Evolutionary conservation across 1,139 yeast genomes (phyloP).

Genomic region (Geotrichum citri-aurantii): DNA sequence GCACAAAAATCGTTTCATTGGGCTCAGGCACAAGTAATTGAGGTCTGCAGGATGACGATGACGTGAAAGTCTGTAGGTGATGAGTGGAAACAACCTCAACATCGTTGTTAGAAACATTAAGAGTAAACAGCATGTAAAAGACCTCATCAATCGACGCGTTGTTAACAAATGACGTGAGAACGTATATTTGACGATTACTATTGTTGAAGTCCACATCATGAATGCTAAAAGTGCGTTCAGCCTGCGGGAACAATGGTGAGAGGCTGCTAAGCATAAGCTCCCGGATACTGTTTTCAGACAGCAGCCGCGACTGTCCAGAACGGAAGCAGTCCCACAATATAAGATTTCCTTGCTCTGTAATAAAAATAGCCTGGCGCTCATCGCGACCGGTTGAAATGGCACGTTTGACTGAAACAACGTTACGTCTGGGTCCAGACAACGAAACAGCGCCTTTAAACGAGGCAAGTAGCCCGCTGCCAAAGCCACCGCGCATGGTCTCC

Average conservation of each 20-base stretch:
- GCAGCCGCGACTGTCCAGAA: constrained; percentile 39
- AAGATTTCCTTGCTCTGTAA: constrained; percentile 42
- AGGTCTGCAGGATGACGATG: constrained; percentile 41
- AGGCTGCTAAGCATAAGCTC: constrained; percentile 39
- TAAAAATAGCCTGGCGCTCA: constrained; percentile 40
- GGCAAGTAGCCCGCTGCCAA: constrained; percentile 32
- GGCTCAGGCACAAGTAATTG: constrained; percentile 56
- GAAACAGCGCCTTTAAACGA: constrained; percentile 30
- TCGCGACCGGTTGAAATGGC: constrained; percentile 54
- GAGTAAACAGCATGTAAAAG: constrained; percentile 43
- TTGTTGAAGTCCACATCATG: constrained; percentile 45
- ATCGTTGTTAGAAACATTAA: constrained; percentile 50
- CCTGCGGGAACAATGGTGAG: constrained; percentile 41
- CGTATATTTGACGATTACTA: constrained; percentile 42
- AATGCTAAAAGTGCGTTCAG: constrained; percentile 40
- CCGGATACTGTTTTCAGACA: constrained; percentile 36
- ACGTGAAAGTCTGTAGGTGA: constrained; percentile 42
- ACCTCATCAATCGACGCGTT: constrained; percentile 20
- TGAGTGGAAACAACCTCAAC: constrained; percentile 59
- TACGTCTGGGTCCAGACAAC: constrained; percentile 37
- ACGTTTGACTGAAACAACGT: constrained; percentile 55
- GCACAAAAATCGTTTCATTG: constrained; percentile 56
- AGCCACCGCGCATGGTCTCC: constrained; percentile 27
- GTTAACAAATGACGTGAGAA: constrained; percentile 44
- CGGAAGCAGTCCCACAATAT: constrained; percentile 46